Base-by-base conservation (phyloP, 345 rosid genomes). In the Populus simonii region DNA sequence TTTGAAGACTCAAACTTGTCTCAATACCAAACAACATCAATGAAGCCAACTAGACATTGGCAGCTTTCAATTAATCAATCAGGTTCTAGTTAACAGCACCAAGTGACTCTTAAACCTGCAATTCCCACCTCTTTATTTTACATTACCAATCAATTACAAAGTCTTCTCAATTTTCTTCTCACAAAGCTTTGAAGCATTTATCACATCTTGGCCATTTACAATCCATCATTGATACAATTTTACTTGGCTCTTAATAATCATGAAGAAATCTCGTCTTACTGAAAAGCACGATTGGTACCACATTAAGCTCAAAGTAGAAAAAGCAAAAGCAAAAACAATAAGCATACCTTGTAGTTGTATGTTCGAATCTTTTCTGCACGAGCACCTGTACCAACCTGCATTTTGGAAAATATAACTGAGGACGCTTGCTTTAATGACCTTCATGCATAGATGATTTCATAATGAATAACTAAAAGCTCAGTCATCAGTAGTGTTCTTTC, bases 311-410 rank as follows among this genome's bases (percentile, higher is more conserved):
- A 27, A 65, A n/a, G 49, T 71, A 47, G 31, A 72, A 39, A 39
- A 11, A n/a, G 51, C 18, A 72, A 39, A 11, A n/a, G 51, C 18
- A 35, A 68, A 31, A 61, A 8, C 6, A 39, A 72, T 29, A 17
- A 47, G 70, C 67, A 67, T 83, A 92, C 99, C 93, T 96, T 93
- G 83, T 87, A 93, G 72, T 93, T 91, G 82, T 96, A 96, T 55
- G 99, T 96, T 73, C 99, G 85, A 81, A 96, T 93, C 88, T 96
- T 96, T 82, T 96, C 99, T 3, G 98, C 87, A 80, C 96, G 98
- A 81, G 97, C 91, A 78, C 98, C 99, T 49, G 93, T 92, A 11
- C 99, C 99, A 77, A 96, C 92, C 98, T 95, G 87, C 81, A 83
- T 71, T 22, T 72, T 69, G 62, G 61, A 70, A 23, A 68, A 47